A percentile compares a stretch with the other conserved stretches of the same genome.
Evolutionary conservation across 495 filamentous ascomycete species (phyloP).

Genomic region (Tuber brumale): DNA sequence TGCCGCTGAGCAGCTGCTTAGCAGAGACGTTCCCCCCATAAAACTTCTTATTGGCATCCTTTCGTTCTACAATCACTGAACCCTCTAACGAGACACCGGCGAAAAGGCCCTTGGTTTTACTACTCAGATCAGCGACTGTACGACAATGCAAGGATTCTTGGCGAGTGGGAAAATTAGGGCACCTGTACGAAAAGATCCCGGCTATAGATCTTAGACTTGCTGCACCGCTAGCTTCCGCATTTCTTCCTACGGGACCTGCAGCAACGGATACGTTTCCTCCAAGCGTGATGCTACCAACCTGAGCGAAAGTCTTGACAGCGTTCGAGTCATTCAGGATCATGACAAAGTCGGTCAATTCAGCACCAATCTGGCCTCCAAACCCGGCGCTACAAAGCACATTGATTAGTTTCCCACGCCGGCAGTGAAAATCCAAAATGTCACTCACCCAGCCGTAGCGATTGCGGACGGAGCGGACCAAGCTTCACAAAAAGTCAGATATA

Average conservation of each 20-base stretch:
- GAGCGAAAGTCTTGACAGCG: constrained; percentile 91
- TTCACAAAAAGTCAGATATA: constrained; percentile 5
- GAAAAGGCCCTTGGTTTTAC: constrained; percentile 94
- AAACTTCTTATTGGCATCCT: constrained; percentile 93
- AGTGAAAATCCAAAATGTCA: neutral
- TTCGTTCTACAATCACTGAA: constrained; percentile 79
- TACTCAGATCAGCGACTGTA: constrained; percentile 39
- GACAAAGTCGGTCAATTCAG: constrained; percentile 96
- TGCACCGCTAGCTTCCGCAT: constrained; percentile 92
- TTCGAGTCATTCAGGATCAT: constrained; percentile 93
- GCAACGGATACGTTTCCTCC: constrained; percentile 96
- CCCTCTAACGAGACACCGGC: constrained; percentile 93
- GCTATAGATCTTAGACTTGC: constrained; percentile 84
- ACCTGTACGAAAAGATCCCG: constrained; percentile 79
- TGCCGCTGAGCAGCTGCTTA: constrained; percentile 69
- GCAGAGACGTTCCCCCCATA: constrained; percentile 79
- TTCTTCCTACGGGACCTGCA: constrained; percentile 85
- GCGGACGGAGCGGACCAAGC: constrained; percentile 91
- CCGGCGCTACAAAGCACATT: constrained; percentile 52
- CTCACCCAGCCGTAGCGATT: constrained; percentile 70
- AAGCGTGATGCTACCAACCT: constrained; percentile 76
- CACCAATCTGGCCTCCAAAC: constrained; percentile 93
- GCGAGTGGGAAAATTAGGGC: constrained; percentile 1
- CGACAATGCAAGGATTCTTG: constrained; percentile 3
- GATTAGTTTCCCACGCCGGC: neutral